These are phyloP conservation scores for Penicillium sp. DNA, from an alignment of 2,329 filamentous ascomycete species.

Conservation along the genomic window DNA sequence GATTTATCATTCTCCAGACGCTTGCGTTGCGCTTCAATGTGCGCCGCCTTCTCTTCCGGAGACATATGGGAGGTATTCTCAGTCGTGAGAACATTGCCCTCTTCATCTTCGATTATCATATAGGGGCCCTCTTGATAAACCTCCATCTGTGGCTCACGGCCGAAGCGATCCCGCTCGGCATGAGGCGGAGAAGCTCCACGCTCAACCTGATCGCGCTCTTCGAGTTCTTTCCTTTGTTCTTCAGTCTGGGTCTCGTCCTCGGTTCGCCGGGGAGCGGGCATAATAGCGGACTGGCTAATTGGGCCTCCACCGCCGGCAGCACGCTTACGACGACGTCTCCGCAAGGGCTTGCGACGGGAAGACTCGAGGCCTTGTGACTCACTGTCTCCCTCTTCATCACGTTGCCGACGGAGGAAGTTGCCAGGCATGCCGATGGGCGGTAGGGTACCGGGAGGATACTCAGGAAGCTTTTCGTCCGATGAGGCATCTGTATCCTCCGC, in stretches of 20 bases:
- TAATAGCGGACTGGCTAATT: constrained; percentile 85
- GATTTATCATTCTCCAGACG: constrained; percentile 54
- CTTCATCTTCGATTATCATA: constrained; percentile 76
- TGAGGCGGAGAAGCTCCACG: constrained; percentile 42
- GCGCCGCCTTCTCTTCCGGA: constrained; percentile 60
- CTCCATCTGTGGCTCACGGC: constrained; percentile 52
- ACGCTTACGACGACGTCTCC: constrained; percentile 63
- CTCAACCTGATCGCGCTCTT: constrained; percentile 30
- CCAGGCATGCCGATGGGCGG: constrained; percentile 69
- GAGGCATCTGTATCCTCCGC: constrained; percentile 65
- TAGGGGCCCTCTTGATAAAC: constrained; percentile 78
- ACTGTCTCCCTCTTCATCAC: constrained; percentile 63
- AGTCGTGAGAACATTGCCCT: constrained; percentile 79
- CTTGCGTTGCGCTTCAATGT: constrained; percentile 52
- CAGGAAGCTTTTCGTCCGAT: constrained; percentile 56
- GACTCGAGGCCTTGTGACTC: constrained; percentile 57
- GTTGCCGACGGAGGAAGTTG: constrained; percentile 76
- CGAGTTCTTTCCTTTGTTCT: constrained; percentile 23
- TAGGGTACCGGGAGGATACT: constrained; percentile 66
- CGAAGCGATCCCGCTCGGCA: constrained; percentile 31
- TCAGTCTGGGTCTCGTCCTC: constrained; percentile 32
- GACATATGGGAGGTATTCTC: constrained; percentile 49
- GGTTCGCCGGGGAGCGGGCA: constrained; percentile 52
- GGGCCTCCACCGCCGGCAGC: constrained; percentile 82
- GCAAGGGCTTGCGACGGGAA: constrained; percentile 47